Evolutionary conservation across 2,329 filamentous ascomycete genomes (phyloP).

Genomic region (Sphaerulina musiva): DNA sequence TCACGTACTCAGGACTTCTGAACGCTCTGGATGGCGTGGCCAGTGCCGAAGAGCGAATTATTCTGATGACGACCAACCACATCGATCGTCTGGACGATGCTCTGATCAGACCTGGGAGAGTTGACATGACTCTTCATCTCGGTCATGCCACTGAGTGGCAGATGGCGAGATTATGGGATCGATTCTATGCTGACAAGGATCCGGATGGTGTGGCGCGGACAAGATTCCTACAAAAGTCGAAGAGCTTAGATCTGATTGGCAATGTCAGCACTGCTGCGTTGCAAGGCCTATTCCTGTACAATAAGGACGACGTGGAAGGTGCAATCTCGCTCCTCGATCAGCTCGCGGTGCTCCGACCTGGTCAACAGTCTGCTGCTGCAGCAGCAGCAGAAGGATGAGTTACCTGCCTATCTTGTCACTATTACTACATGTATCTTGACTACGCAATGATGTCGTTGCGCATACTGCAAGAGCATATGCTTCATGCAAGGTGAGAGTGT

Average conservation of each 20-base stretch:
- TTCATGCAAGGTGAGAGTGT: too few species aligned
- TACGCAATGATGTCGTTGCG: too few species aligned
- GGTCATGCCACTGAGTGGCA: conserved; percentile 83
- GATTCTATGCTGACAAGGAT: conserved; percentile 86
- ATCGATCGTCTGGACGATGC: conserved; percentile 84
- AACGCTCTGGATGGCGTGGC: conserved; percentile 73
- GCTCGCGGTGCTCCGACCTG: conserved; percentile 19
- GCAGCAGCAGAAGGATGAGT: too few species aligned
- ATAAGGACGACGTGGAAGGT: conserved; percentile 83
- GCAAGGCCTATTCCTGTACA: conserved; percentile 90
- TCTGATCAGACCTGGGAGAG: conserved; percentile 79
- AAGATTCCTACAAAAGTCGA: conserved; percentile 64
- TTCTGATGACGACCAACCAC: conserved; percentile 93
- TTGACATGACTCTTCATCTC: conserved; percentile 87
- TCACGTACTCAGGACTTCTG: conserved; percentile 87
- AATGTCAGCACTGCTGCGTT: conserved; percentile 80
- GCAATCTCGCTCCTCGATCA: conserved; percentile 54
- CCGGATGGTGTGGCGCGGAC: conserved; percentile 53
- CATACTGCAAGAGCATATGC: too few species aligned
- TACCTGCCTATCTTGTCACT: too few species aligned
- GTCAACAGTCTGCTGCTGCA: background rate
- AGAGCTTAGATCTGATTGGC: conserved; percentile 63
- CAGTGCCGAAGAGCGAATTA: conserved; percentile 85
- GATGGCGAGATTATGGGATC: conserved; percentile 81
- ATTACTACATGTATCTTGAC: too few species aligned